phyloP scores from a whole-genome alignment of 495 filamentous ascomycete species.

The Penicillium cinerascens region DNA sequence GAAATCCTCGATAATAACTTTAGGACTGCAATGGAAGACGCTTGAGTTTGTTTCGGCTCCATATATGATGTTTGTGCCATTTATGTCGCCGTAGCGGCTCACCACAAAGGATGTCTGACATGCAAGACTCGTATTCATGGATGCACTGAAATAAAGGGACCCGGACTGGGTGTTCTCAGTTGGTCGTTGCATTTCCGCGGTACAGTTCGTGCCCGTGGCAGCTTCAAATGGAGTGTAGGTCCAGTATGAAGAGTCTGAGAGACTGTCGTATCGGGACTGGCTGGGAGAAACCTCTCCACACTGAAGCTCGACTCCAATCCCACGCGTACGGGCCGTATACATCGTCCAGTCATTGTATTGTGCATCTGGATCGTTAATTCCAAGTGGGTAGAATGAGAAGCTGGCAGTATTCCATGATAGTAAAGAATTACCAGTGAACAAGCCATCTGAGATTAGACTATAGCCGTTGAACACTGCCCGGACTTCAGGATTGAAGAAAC shows the following conservation, averaged over 20 bases:
- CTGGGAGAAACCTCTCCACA: constrained; percentile 3
- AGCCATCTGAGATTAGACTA: constrained; percentile 6
- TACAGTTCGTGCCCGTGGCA: neutral
- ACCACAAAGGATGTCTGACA: constrained; percentile 5
- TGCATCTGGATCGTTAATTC: constrained; percentile 1
- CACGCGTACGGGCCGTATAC: constrained; percentile 14
- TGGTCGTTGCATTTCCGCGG: neutral
- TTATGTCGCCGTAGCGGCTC: neutral
- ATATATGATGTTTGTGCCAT: neutral
- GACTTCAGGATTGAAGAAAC: constrained; percentile 4
- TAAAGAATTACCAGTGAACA: neutral
- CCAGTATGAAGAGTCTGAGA: constrained; percentile 7
- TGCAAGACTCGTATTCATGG: neutral
- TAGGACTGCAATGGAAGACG: constrained; percentile 17
- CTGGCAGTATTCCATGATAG: constrained; percentile 12
- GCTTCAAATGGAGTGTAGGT: neutral
- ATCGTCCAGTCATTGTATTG: neutral
- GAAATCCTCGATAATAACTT: constrained; percentile 12
- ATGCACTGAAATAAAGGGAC: neutral
- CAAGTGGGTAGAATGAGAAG: constrained; percentile 10
- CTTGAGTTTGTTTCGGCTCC: neutral
- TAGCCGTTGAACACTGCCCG: constrained; percentile 6
- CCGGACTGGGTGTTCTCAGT: neutral
- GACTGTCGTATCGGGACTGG: neutral
- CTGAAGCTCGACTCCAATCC: constrained; percentile 12